These are phyloP conservation scores for Agaricus blazei DNA, from an alignment of 768 basidiomycete species.

Conservation along the genomic window DNA sequence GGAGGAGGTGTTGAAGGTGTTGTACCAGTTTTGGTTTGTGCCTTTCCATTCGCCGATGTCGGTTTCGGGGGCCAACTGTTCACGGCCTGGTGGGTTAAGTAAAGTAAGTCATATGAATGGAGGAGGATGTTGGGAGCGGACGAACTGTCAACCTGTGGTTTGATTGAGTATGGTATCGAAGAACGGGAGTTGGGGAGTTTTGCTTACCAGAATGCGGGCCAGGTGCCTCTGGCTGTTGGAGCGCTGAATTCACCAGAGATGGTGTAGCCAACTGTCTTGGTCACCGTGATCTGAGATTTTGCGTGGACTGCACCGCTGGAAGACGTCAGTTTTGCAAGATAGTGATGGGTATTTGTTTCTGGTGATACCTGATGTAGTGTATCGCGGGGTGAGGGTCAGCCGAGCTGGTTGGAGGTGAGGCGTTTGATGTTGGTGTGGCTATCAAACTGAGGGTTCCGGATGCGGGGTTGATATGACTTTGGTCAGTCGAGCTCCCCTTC, in stretches of 20 bases:
- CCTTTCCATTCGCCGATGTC: slow-evolving; percentile 46
- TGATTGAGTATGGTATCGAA: not conserved
- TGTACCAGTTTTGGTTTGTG: slow-evolving; percentile 37
- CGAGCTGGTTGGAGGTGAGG: slow-evolving; percentile 33
- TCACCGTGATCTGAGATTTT: slow-evolving; percentile 36
- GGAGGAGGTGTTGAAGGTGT: slow-evolving; percentile 42
- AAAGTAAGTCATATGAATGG: not conserved
- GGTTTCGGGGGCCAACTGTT: slow-evolving; percentile 36
- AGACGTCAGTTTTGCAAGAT: not conserved
- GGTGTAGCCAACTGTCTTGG: slow-evolving; percentile 28
- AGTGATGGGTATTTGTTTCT: not conserved
- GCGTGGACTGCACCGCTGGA: slow-evolving; percentile 35
- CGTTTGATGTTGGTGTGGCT: slow-evolving; percentile 34
- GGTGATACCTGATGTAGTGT: slow-evolving; percentile 31
- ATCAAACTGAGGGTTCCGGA: slow-evolving; percentile 35
- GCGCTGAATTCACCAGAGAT: slow-evolving; percentile 39
- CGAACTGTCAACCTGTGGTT: slow-evolving; percentile 5
- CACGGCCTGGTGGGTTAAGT: slow-evolving; percentile 23
- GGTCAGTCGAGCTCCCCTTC: slow-evolving; percentile 35
- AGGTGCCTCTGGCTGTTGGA: slow-evolving; percentile 34
- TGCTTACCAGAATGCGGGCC: slow-evolving; percentile 40
- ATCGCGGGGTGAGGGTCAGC: slow-evolving; percentile 38
- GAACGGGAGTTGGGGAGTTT: not conserved
- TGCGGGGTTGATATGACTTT: slow-evolving; percentile 31
- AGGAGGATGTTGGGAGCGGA: not conserved